Base-by-base conservation (phyloP, 2,329 filamentous ascomycete genomes). In the Xylariaceae sp. region DNA sequence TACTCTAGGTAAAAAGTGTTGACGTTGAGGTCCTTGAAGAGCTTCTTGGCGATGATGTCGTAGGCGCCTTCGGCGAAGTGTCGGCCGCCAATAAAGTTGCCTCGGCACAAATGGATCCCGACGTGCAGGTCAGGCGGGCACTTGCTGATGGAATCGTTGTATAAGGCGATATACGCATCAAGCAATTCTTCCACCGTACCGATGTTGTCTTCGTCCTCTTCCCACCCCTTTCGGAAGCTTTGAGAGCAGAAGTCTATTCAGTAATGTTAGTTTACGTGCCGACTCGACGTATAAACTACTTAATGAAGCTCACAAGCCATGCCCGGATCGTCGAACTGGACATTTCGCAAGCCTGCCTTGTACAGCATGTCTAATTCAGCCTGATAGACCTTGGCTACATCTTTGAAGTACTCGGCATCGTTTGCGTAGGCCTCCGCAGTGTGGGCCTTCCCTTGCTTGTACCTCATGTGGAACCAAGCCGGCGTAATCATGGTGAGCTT, bases 101-200 rank as follows among this genome's bases (percentile, higher is more conserved):
- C 82, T 7, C 81, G 81, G 79, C 89, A 92, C 49, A 92, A 78
- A 69, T 93, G 90, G 16, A 93, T 86, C 44, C 89, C 89, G 2
- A 90, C 81, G 72, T 91, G 89, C 79, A 92, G 83, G 68, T 92
- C 89, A 2, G 78, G 71, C 0, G 89, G 88, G 0, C 84, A 75
- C 65, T 83, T 81, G 65, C 79, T 76, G 67, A 90, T 79, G 66
- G 81, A 84, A 71, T 89, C 86, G 71, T 92, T 92, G 79, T 92
- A 92, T 62, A 90, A 83, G 59, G 81, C 79, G 71, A 93, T 89
- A 74, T 93, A 93, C 23, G 87, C 83, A 64, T 90, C 87, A 20
- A 93, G 82, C 44, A 91, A 84, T 63, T 87, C 85, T 46, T 90
- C 88, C 6, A 88, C 83, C 1, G 83, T 83, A 71, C 86, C 84